These are phyloP conservation scores for Perkinsus chesapeaki DNA, from an alignment of 169 alveolate genomes.

Conservation along the genomic window DNA sequence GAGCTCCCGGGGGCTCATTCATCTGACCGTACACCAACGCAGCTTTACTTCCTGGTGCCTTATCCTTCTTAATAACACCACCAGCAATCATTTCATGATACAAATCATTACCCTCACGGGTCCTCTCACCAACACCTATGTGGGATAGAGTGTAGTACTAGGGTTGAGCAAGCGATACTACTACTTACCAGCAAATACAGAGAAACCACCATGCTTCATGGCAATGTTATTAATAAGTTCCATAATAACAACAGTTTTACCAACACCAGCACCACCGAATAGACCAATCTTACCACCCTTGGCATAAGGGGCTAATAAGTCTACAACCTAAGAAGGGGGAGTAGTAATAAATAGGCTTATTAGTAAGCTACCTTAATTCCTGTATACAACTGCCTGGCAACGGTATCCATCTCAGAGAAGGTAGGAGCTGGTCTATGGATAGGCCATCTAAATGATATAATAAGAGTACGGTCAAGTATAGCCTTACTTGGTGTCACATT, in stretches of 20 bases:
- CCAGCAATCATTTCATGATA: slow-evolving; percentile 91
- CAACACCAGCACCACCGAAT: slow-evolving; percentile 99
- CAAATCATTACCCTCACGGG: slow-evolving; percentile 96
- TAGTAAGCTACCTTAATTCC: slow-evolving; percentile 10
- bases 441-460: slow-evolving; percentile 38
- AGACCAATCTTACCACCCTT: slow-evolving; percentile 98
- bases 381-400: neutral
- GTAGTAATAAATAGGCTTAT: neutral
- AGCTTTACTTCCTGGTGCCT: slow-evolving; percentile 84
- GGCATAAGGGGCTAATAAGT: slow-evolving; percentile 92
- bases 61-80: neutral
- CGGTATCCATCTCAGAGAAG: slow-evolving; percentile 53
- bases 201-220: slow-evolving; percentile 94
- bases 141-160: neutral
- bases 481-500: slow-evolving; percentile 44
- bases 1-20: slow-evolving; percentile 99
- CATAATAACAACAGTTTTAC: slow-evolving; percentile 95
- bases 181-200: slow-evolving; percentile 84
- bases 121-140: slow-evolving; percentile 94
- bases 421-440: slow-evolving; percentile 94
- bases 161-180: neutral
- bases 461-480: neutral
- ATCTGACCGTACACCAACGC: slow-evolving; percentile 96
- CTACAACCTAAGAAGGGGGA: slow-evolving; percentile 70
- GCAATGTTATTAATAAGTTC: slow-evolving; percentile 95